Base-by-base conservation (phyloP, 2,329 filamentous ascomycete genomes). In the Neocucurbitaria cava region DNA sequence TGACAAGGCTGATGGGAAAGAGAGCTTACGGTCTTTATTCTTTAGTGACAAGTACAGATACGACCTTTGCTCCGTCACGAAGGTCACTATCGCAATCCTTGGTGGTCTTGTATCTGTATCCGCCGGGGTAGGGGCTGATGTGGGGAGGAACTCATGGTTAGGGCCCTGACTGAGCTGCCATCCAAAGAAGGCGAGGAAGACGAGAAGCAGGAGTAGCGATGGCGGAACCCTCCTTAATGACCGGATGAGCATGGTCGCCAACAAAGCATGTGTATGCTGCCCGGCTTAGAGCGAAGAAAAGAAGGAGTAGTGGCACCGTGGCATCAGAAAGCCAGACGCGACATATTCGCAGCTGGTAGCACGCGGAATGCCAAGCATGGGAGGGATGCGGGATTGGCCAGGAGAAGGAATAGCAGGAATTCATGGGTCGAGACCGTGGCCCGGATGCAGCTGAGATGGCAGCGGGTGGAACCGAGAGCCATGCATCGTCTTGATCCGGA, bases 11-110 rank as follows among this genome's bases (percentile, higher is more conserved):
- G 18, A 7, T n/a, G 17, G 17, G 23, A 15, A 28, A 10, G 13
- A 15, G 9, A 13, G 52, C 71, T 62, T 59, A 76, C 74, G 69
- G 40, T 72, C 69, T 59, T 77, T 75, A 51, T 71, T 76, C 58
- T 71, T 72, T n/a, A 77, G 62, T 10, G 72, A 72, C 5, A 72
- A 50, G 33, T 76, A 68, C 2, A 74, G 57, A 48, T 76, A 77
- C 1, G 72, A 75, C 45, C 68, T 68, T 59, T 76, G 64, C 5
- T 75, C 64, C 0, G 74, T 76, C 6, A 72, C 67, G 42, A 76
- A 76, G 0, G 74, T 76, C 49, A 76, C 61, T 35, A 77, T 59
- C 17, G 72, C 74, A 11, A 77, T 64, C 18, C 70, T 64, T 8
- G 62, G 65, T 30, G 49, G 28, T 36, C 60, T 66, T 31, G 56